phyloP scores from a whole-genome alignment of 345 rosid species.

The Zanthoxylum bungeanum region DNA sequence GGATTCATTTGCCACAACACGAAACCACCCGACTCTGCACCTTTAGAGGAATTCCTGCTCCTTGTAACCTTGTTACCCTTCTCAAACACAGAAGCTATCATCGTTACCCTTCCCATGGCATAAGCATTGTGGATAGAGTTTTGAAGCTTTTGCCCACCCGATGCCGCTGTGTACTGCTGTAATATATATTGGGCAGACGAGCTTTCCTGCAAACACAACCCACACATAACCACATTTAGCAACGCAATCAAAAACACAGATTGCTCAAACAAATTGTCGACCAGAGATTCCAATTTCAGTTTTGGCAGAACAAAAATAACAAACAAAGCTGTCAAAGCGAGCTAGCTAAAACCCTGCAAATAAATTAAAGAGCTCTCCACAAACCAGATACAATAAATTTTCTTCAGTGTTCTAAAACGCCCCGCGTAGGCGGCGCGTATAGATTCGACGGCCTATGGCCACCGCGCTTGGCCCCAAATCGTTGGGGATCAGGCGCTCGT shows the following conservation, averaged over 20 bases:
- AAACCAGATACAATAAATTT: neutral
- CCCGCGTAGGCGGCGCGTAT: no score
- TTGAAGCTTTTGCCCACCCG: constrained; percentile 77
- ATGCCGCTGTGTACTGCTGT: constrained; percentile 90
- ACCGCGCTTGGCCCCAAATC: no score
- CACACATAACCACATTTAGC: neutral
- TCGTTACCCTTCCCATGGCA: constrained; percentile 88
- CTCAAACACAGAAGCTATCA: constrained; percentile 87
- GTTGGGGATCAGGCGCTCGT: no score
- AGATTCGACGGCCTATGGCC: no score
- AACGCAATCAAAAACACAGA: no score
- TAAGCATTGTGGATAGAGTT: constrained; percentile 74
- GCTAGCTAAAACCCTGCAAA: no score
- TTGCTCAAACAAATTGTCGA: neutral
- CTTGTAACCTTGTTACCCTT: constrained; percentile 63
- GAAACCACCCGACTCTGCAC: constrained; percentile 79
- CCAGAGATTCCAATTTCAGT: neutral
- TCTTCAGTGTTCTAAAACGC: no score
- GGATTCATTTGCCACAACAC: constrained; percentile 97
- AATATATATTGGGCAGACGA: constrained; percentile 90
- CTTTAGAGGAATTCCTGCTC: constrained; percentile 57
- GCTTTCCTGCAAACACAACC: constrained; percentile 51
- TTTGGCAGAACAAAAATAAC: neutral
- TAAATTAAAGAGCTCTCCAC: neutral
- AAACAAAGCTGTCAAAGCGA: no score